phyloP scores from a whole-genome alignment of 495 filamentous ascomycete genomes.

The Penicillium manginii region DNA sequence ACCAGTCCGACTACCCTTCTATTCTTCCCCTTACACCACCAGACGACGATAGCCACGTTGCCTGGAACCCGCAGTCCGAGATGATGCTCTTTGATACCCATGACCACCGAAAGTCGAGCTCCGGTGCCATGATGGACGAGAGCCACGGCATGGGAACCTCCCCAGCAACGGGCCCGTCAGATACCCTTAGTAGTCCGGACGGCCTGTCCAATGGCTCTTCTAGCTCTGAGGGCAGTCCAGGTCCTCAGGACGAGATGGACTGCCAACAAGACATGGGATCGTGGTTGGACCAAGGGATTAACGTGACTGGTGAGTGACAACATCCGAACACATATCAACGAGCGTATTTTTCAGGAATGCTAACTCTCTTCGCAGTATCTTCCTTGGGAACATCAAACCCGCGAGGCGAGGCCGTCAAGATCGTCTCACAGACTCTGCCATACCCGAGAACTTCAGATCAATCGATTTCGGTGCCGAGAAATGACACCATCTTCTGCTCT shows the following conservation, averaged over 20 bases:
- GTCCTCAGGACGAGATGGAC: conserved; percentile 44
- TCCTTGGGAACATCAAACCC: conserved; percentile 40
- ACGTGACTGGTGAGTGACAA: conserved; percentile 42
- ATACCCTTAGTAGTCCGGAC: conserved; percentile 40
- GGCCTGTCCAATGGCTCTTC: conserved; percentile 41
- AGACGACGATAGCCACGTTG: conserved; percentile 47
- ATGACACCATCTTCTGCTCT: conserved; percentile 48
- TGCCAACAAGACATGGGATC: conserved; percentile 40
- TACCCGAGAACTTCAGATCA: conserved; percentile 59
- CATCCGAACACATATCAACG: neutral
- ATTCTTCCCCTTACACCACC: conserved; percentile 47
- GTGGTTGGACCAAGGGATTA: conserved; percentile 51
- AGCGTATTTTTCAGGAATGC: neutral
- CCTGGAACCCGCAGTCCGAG: conserved; percentile 41
- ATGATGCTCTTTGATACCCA: conserved; percentile 41
- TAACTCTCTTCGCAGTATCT: conserved; percentile 33
- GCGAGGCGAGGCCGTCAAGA: conserved; percentile 51
- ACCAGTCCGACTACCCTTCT: conserved; percentile 40
- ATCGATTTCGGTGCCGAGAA: conserved; percentile 32
- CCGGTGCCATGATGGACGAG: conserved; percentile 43
- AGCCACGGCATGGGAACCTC: conserved; percentile 39
- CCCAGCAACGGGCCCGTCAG: conserved; percentile 30
- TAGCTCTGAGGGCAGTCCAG: conserved; percentile 42
- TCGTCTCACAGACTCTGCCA: conserved; percentile 66
- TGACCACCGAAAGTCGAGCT: conserved; percentile 31